These are phyloP conservation scores for Fusarium cyanostomum DNA, from an alignment of 2,329 filamentous ascomycete genomes.

Conservation along the genomic window DNA sequence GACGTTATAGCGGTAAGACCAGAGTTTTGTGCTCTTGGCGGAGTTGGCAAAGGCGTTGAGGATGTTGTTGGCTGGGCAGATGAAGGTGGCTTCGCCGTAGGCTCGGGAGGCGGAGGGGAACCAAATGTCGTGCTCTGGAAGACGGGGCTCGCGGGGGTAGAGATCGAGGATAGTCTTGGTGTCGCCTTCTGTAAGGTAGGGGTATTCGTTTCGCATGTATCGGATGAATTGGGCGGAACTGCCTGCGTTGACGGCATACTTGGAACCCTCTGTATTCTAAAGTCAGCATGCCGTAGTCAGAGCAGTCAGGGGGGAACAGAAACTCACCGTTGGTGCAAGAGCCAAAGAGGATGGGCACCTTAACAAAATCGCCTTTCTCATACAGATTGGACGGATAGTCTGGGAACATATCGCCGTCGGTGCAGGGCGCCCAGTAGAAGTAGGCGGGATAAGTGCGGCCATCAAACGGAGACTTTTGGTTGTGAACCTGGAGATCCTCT, in stretches of 20 bases:
- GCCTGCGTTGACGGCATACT: constrained; percentile 54
- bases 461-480: constrained; percentile 53
- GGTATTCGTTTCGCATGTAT: constrained; percentile 60
- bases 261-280: constrained; percentile 53
- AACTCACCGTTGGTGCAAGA: constrained; percentile 55
- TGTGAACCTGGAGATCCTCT: constrained; percentile 52
- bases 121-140: constrained; percentile 54
- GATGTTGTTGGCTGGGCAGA: constrained; percentile 54
- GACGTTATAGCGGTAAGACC: constrained; percentile 62
- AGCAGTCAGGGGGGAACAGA: too few relatives aligned
- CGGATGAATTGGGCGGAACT: constrained; percentile 46
- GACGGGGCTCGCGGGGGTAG: constrained; percentile 51
- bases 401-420: constrained; percentile 58
- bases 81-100: constrained; percentile 58
- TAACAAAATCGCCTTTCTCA: constrained; percentile 51
- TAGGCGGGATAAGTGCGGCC: constrained; percentile 48
- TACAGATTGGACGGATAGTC: constrained; percentile 56
- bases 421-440: constrained; percentile 62
- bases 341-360: constrained; percentile 58
- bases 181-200: constrained; percentile 50
- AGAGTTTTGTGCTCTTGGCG: constrained; percentile 43
- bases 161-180: constrained; percentile 47
- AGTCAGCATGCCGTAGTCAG: constrained; percentile 12
- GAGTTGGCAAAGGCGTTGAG: constrained; percentile 47
- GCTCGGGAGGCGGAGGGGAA: constrained; percentile 55